A percentile compares a stretch with the other conserved stretches of the same genome.
phyloP scores from a whole-genome alignment of 2,329 filamentous ascomycete species.

The Trichoderma sp. region DNA sequence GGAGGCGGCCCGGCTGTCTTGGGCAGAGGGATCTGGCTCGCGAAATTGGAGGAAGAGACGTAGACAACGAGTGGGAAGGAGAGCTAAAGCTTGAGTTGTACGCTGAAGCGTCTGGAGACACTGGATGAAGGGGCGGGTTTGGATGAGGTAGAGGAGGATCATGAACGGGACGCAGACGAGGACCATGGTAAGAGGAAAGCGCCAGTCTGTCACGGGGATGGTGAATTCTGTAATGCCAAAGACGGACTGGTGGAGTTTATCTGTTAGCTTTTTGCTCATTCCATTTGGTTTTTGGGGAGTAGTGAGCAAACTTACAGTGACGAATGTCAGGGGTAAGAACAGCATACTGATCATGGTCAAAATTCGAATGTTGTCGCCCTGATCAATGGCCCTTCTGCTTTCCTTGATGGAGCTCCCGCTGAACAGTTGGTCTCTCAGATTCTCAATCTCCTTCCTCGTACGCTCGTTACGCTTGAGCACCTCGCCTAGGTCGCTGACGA shows the following conservation, averaged over 20 bases:
- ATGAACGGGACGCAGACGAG: conserved; percentile 56
- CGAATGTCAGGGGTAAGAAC: conserved; percentile 60
- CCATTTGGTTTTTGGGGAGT: not conserved
- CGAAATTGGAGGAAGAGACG: not conserved
- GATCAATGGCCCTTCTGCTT: conserved; percentile 58
- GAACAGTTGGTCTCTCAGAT: conserved; percentile 60
- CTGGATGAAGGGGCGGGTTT: conserved; percentile 39
- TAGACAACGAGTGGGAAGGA: not conserved
- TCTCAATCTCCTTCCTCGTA: conserved; percentile 53
- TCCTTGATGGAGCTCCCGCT: conserved; percentile 62
- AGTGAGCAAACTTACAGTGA: conserved; percentile 41
- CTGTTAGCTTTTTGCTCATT: not conserved
- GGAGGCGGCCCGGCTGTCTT: not conserved
- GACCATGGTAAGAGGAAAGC: conserved; percentile 59
- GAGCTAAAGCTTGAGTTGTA: not conserved
- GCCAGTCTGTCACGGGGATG: conserved; percentile 42
- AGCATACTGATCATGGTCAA: conserved; percentile 60
- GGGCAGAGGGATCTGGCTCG: not conserved
- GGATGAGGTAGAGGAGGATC: conserved; percentile 44
- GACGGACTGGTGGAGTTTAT: conserved; percentile 39
- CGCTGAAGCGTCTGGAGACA: conserved; percentile 24
- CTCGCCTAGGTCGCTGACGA: conserved; percentile 47
- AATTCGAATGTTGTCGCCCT: conserved; percentile 60
- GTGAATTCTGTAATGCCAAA: conserved; percentile 52
- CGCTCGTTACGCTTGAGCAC: conserved; percentile 52